phyloP scores from a whole-genome alignment of 768 basidiomycete species.

The Neoboletus brunneissimus region DNA sequence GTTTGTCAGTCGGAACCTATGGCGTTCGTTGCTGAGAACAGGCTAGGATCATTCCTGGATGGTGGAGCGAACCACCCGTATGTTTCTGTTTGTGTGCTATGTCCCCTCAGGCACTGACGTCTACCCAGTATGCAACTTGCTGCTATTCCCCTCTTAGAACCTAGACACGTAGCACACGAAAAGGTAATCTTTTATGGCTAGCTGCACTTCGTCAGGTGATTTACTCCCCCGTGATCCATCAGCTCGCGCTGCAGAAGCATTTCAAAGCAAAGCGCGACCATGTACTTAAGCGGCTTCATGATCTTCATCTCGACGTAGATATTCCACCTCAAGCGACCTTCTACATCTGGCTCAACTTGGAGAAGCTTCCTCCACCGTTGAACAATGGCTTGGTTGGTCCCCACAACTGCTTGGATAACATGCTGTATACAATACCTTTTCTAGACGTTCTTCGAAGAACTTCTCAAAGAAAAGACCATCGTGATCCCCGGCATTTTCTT shows the following conservation, averaged over 20 bases:
- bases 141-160: slow-evolving; percentile 80
- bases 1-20: slow-evolving; percentile 6
- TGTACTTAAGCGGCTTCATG: slow-evolving; percentile 75
- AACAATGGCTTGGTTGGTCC: slow-evolving; percentile 78
- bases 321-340: slow-evolving; percentile 82
- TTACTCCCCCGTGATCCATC: slow-evolving; percentile 1
- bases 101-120: not conserved
- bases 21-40: not conserved
- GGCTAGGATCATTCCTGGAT: slow-evolving; percentile 79
- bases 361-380: slow-evolving; percentile 72
- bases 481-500: slow-evolving; percentile 92
- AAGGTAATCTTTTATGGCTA: slow-evolving; percentile 42
- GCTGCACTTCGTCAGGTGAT: not conserved
- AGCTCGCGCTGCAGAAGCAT: slow-evolving; percentile 82
- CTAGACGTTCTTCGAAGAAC: slow-evolving; percentile 90
- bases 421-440: slow-evolving; percentile 1
- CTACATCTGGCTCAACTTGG: slow-evolving; percentile 92
- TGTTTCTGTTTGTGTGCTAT: slow-evolving; percentile 26
- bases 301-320: slow-evolving; percentile 73
- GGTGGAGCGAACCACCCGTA: slow-evolving; percentile 94
- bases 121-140: slow-evolving; percentile 73
- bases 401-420: not conserved
- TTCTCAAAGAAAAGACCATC: slow-evolving; percentile 87
- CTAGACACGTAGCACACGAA: slow-evolving; percentile 62
- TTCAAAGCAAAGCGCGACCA: slow-evolving; percentile 92